A percentile compares a stretch with the other conserved stretches of the same genome.
phyloP scores from a whole-genome alignment of 805 yeast genomes.

The Yamadazyma scolyti region DNA sequence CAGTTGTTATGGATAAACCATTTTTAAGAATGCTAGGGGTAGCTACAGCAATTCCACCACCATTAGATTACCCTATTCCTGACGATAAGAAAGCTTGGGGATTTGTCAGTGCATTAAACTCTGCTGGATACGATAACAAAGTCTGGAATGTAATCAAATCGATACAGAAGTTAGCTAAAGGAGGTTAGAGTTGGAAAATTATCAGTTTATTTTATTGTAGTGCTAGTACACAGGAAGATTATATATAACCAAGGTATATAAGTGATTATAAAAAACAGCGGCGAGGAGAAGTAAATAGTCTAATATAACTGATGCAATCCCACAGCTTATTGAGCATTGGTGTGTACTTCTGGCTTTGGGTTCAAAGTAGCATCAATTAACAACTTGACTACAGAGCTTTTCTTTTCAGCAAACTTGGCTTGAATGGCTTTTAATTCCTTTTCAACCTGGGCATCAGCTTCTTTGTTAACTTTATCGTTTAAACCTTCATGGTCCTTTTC shows the following conservation, averaged over 20 bases:
- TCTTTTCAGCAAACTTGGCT: slow-evolving; percentile 59
- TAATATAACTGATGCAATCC: too few species aligned
- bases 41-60: slow-evolving; percentile 80
- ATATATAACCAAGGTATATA: too few species aligned
- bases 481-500: slow-evolving; percentile 72
- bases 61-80: slow-evolving; percentile 87
- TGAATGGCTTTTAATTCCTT: slow-evolving; percentile 67
- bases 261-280: too few species aligned
- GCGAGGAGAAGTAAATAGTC: background rate
- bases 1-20: slow-evolving; percentile 80
- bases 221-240: too few species aligned
- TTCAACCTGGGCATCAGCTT: slow-evolving; percentile 73
- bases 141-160: slow-evolving; percentile 57
- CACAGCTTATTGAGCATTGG: slow-evolving; percentile 52
- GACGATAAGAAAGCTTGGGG: slow-evolving; percentile 84
- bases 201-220: too few species aligned
- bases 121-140: slow-evolving; percentile 78
- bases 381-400: slow-evolving; percentile 64
- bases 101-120: slow-evolving; percentile 76
- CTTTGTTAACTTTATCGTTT: slow-evolving; percentile 72
- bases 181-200: slow-evolving; percentile 15
- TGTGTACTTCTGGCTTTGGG: slow-evolving; percentile 81
- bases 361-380: slow-evolving; percentile 74
- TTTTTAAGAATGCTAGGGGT: slow-evolving; percentile 55
- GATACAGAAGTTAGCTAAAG: slow-evolving; percentile 35